phyloP scores from a whole-genome alignment of 2,329 filamentous ascomycete genomes.

The Aspergillus sp. region DNA sequence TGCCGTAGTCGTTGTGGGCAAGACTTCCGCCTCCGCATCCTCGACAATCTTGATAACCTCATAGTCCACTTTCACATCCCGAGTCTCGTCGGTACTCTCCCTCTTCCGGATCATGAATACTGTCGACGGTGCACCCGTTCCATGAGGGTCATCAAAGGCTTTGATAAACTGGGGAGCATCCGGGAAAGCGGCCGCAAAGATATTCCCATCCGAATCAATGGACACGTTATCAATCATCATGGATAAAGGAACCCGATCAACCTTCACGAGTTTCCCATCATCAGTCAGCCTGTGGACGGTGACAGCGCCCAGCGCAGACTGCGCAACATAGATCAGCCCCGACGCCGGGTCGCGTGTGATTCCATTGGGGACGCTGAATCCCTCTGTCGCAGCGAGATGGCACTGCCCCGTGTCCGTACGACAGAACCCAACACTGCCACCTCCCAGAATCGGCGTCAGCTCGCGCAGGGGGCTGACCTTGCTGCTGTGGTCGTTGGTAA shows the following conservation, averaged over 20 bases:
- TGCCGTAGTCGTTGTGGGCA: background rate
- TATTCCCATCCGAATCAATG: background rate
- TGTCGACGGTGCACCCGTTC: background rate
- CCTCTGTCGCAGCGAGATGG: background rate
- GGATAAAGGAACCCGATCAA: background rate
- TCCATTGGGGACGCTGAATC: background rate
- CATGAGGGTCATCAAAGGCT: background rate
- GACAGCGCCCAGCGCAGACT: background rate
- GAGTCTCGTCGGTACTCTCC: background rate
- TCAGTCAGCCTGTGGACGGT: background rate
- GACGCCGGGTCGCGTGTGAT: background rate
- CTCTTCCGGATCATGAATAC: constrained; percentile 3
- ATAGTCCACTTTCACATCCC: background rate
- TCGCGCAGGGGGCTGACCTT: background rate
- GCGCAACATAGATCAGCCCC: background rate
- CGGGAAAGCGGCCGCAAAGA: background rate
- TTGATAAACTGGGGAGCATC: background rate
- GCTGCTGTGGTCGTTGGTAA: constrained; percentile 4
- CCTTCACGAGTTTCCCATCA: background rate
- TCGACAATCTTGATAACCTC: constrained; percentile 4
- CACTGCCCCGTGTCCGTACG: background rate
- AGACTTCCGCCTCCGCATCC: background rate
- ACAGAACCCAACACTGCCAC: background rate
- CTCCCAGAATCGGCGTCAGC: background rate
- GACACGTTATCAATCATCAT: constrained; percentile 1